These are phyloP conservation scores for Mycena galopus DNA, from an alignment of 768 basidiomycete genomes.

Conservation along the genomic window DNA sequence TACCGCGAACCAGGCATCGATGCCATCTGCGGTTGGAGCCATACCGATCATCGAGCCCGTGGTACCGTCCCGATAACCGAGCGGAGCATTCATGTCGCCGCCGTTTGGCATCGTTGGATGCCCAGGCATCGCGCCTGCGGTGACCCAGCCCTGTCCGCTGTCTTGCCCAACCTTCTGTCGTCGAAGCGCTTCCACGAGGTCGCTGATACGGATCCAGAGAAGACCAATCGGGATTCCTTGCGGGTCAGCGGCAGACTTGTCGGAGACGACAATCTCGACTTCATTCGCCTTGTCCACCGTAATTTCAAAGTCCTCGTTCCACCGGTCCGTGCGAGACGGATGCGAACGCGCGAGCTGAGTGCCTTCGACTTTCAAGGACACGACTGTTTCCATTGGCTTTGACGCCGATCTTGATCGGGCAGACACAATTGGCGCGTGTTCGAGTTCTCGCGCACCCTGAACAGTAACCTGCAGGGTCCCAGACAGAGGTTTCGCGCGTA, in stretches of 20 bases:
- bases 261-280: conserved; percentile 95
- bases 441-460: conserved; percentile 92
- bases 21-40: conserved; percentile 74
- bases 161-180: conserved; percentile 93
- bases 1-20: conserved; percentile 97
- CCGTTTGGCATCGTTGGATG: conserved; percentile 55
- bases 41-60: conserved; percentile 51
- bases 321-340: conserved; percentile 93
- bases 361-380: conserved; percentile 97
- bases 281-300: conserved; percentile 98
- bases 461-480: conserved; percentile 92
- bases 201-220: conserved; percentile 94
- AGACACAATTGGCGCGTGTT: conserved; percentile 85
- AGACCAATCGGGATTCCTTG: conserved; percentile 93
- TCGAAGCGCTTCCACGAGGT: conserved; percentile 93
- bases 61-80: conserved; percentile 62
- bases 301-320: conserved; percentile 98
- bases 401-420: conserved; percentile 79
- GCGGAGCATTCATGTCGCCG: conserved; percentile 62
- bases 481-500: conserved; percentile 93
- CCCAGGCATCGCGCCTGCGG: conserved; percentile 89
- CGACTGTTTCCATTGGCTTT: conserved; percentile 88
- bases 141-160: conserved; percentile 93
- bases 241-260: conserved; percentile 86
- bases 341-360: conserved; percentile 93